These are phyloP conservation scores for Lipomyces anomalus DNA, from an alignment of 805 yeast species.

Conservation along the genomic window DNA sequence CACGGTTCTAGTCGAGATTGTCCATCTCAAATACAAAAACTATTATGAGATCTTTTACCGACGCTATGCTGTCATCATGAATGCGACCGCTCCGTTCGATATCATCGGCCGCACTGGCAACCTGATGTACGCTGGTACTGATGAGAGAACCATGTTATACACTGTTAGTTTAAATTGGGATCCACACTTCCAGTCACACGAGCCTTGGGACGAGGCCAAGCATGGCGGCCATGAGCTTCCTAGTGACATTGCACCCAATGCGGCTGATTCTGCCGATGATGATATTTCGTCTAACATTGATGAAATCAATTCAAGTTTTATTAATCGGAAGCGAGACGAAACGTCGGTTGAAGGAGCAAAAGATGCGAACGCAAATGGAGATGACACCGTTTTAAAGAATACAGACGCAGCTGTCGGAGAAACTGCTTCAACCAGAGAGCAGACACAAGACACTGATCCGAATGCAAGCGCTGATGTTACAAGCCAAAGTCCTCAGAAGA, in stretches of 20 bases:
- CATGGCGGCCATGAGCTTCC: too few species aligned
- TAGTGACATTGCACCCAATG: too few species aligned
- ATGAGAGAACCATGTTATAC: slow-evolving; percentile 8
- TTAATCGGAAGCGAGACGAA: not conserved
- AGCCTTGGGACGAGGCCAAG: slow-evolving; percentile 7
- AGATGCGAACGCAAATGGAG: not conserved
- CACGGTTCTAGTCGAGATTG: slow-evolving; percentile 7
- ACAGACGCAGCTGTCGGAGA: too few species aligned
- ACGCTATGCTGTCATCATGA: slow-evolving; percentile 9
- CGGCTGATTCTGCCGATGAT: not conserved
- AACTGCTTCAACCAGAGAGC: not conserved
- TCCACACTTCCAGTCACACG: slow-evolving; percentile 2
- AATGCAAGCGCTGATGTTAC: not conserved
- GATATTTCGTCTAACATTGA: not conserved
- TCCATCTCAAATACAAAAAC: slow-evolving; percentile 5
- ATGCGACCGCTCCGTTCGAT: slow-evolving; percentile 10
- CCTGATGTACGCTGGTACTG: slow-evolving; percentile 12
- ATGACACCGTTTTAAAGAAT: too few species aligned
- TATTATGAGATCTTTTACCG: slow-evolving; percentile 4
- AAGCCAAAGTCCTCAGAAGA: not conserved
- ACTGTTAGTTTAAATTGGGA: slow-evolving; percentile 10
- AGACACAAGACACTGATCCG: not conserved
- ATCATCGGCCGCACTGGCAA: slow-evolving; percentile 7
- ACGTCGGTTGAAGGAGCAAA: not conserved
- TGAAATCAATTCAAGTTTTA: not conserved